Conservation (phyloP, 1,284 basidiomycete species). For the Austropuccinia psidii region DNA sequence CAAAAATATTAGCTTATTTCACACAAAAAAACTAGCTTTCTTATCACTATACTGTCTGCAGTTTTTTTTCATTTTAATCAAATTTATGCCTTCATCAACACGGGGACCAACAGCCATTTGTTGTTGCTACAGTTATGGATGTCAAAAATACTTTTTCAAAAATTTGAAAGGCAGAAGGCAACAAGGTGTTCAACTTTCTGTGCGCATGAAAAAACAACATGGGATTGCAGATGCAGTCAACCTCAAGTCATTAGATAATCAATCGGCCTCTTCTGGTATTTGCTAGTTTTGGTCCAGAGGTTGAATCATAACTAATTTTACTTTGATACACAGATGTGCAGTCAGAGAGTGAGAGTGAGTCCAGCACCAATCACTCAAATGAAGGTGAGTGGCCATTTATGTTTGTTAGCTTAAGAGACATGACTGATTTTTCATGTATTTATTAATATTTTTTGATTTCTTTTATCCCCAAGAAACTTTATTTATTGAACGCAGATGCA, state of each 20-base stretch:
- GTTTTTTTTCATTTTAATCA: too few species aligned
- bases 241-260: neutral
- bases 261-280: neutral
- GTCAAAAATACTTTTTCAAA: neutral
- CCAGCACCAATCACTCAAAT: neutral
- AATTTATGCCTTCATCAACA: too few species aligned
- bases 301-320: neutral
- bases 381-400: neutral
- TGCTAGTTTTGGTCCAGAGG: neutral
- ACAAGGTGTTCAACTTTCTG: neutral
- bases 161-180: neutral
- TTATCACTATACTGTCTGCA: too few species aligned
- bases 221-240: neutral
- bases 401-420: neutral
- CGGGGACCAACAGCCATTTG: neutral
- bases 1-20: too few species aligned
- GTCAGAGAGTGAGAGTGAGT: neutral
- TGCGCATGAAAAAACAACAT: neutral
- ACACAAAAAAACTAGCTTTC: too few species aligned
- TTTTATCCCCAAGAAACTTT: neutral
- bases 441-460: neutral
- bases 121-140: conserved; percentile 7
- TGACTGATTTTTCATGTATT: neutral
- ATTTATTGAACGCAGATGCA: too few species aligned
- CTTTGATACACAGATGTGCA: neutral